Evolutionary conservation across 2,329 filamentous ascomycete species (phyloP), one percentile per base, ranked within the genome.

Genomic region (Aspergillus pseudonomiae): DNA sequence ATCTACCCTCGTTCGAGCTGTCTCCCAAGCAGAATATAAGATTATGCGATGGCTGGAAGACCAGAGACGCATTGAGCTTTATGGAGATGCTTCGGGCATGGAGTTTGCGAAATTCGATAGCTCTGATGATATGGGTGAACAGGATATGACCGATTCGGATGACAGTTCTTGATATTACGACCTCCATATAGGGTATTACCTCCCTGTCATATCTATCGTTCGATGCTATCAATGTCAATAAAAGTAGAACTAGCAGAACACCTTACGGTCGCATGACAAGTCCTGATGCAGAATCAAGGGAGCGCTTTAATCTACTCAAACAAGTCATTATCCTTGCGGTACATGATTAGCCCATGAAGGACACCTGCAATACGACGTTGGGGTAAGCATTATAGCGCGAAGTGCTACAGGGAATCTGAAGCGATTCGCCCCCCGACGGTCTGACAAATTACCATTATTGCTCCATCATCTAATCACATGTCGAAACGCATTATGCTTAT

Each of bases 1-100:
- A 53, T 75, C 81, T 30, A 82, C 80, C 41, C 74, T 89, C 50
- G 71, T 87, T 16, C 76, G 75, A 61, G 83, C 81, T 19, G 85
- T 88, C 0, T 80, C 78, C 53, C 75, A 80, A 41, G 79, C 82
- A 0, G 87, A 89, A 70, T 65, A 73, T 60, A 80, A 72, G 64
- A 71, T 86, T 61, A 73, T 78, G 55, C 74, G 71, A 59, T 78
- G 76, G 71, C 70, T 76, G 62, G 78, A 73, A 54, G 73, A 74
- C 46, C 70, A 71, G 66, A 75, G 76, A 53, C 73, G 75, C 39
- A 68, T 71, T 9, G 73, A 76, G 39, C 69, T 72, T 45, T 70
- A 74, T 45, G 70, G 61, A 26, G 68, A 68, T 26, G 55, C 60
- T 3, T 26, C 60, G 19, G 69, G 66, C n/a, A 63, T 62, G 57